Evolutionary conservation across 2,329 filamentous ascomycete genomes (phyloP), one percentile per base, ranked within the genome.

Genomic region (Monilinia aucupariae): DNA sequence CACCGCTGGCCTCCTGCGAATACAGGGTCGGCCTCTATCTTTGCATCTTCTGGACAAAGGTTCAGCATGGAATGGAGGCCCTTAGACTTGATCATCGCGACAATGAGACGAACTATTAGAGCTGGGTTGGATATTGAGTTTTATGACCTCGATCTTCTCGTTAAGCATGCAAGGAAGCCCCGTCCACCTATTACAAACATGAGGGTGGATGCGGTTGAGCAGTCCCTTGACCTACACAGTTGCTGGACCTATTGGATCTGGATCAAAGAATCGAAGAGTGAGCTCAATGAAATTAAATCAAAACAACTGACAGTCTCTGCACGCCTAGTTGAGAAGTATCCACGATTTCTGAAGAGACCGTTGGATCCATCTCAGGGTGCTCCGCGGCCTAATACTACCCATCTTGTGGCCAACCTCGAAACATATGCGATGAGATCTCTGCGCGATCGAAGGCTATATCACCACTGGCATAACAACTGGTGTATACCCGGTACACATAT

Each of bases 111-210:
- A 8, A 32, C 22, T 8, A 56, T 56, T 12, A 34, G 27, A 22
- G 53, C 27, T 13, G 53, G 53, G 25, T 34, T 56, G 27, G 15
- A 20, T 15, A 47, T 56, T 20, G 17, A 47, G 20, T 4, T n/a
- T 47, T 13, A 32, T 47, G 47, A 60, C 37, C 27, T 60, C 10
- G 47, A 60, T 60, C 58, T 60, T 43, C 34, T 53, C 13, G 10
- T 32, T 22, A 22, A 53, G 39, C 27, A 53, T 41, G 6, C 17
- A 30, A 25, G 34, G 22, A 22, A 4, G 3, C 17, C 39, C n/a
- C 4, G 20, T 22, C 48, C 48, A 22, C 6, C 8, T 20, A 13
- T 2, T 8, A 43, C 5, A 56, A 27, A 47, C 27, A 47, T 45
- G 15, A 15, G 12, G 1, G 3, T 17, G 9, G 20, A 34, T 4